Evolutionary conservation across 1,139 yeast genomes (phyloP).

Genomic region (Pichia sorboxylosa): DNA sequence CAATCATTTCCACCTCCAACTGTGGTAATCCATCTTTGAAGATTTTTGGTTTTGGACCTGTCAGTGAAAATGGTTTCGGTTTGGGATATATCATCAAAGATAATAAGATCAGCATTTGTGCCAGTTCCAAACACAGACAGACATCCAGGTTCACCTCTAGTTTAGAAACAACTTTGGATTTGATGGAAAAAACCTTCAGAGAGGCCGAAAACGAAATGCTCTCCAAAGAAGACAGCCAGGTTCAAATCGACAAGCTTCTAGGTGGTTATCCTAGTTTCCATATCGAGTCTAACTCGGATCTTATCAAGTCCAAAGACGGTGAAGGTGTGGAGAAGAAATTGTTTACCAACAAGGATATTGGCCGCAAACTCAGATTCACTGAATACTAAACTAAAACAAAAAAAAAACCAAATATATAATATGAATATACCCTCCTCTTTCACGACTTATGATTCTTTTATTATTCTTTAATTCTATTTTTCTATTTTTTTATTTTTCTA

Average conservation of each 20-base stretch:
- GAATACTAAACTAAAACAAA: conserved; percentile 44
- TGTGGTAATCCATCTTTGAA: conserved; percentile 84
- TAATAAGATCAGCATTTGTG: conserved; percentile 75
- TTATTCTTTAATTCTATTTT: not conserved
- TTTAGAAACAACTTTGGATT: conserved; percentile 54
- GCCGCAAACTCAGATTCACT: conserved; percentile 60
- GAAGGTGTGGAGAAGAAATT: conserved; percentile 33
- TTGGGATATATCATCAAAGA: conserved; percentile 83
- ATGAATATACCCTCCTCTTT: not conserved
- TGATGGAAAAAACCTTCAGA: conserved; percentile 45
- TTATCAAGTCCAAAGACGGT: conserved; percentile 51
- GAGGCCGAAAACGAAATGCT: conserved; percentile 21
- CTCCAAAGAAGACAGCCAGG: conserved; percentile 5
- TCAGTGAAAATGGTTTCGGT: conserved; percentile 82
- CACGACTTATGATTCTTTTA: not conserved
- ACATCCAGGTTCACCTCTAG: conserved; percentile 73
- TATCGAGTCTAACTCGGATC: conserved; percentile 25
- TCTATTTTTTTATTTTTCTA: not conserved
- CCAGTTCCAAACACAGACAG: conserved; percentile 84
- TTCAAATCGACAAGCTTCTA: conserved; percentile 33
- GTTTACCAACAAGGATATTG: conserved; percentile 51
- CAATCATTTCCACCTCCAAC: conserved; percentile 53
- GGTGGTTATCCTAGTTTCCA: conserved; percentile 60
- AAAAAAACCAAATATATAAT: not conserved
- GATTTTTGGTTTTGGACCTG: conserved; percentile 89